Base-by-base conservation (phyloP, 1,139 yeast genomes). In the Tardiomyces blankii region DNA sequence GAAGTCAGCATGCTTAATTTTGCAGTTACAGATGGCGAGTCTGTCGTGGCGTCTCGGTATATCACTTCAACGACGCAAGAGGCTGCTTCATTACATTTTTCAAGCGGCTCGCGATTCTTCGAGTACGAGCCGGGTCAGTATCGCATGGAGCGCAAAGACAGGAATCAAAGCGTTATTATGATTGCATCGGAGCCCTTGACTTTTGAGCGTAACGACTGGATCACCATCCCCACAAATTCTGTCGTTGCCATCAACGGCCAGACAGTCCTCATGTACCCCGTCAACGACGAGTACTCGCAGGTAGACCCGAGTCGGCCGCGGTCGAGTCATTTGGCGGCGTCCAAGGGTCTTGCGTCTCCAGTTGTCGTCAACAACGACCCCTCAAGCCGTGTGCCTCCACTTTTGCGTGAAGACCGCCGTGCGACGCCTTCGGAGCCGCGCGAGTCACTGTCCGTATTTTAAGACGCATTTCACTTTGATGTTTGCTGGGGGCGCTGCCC, bases 171-270 rank as follows among this genome's bases (percentile, higher is more conserved):
- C 63, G 91, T 91, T 35, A 82, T 91, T n/a, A 84, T 91, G 80
- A 87, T 91, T 41, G 96, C 98, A 1, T 82, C 95, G 33, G 98
- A 91, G 60, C 98, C 98, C 0, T 71, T 91, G 48, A 91, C 98
- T 0, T 91, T 91, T 64, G 97, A 91, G 67, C 70, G 98, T 48
- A 91, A 91, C 39, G 98, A 91, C 66, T 91, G 98, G 98, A 84
- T 91, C 49, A 82, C 96, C 16, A 95, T 91, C 1, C 98, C 97
- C 1, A 83, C 97, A 2, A 91, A 91, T 63, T 83, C 96, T 2
- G 68, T 82, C 2, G 64, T 91, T n/a, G 84, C 95, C 1, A 81
- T 91, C 49, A 81, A 81, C 52, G 81, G 78, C 47, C 94, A 88
- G 59, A 86, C 95, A 1, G 94, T 91, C 8, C 69, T 91, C 45